Evolutionary conservation across 805 yeast species (phyloP).

Genomic region (Candida xyloterini): DNA sequence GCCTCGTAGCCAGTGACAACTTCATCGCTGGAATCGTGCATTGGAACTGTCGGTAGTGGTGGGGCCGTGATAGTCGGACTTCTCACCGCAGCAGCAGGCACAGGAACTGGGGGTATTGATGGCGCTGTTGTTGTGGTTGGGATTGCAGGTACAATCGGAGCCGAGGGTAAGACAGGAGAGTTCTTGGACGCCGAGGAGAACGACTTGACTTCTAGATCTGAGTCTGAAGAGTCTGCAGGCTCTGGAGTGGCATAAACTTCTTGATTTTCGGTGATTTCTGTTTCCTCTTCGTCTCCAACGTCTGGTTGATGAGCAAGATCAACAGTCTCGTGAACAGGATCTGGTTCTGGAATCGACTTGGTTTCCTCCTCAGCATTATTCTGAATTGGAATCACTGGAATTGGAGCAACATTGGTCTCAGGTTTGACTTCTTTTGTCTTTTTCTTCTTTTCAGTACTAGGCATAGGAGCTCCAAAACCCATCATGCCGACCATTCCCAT

Average conservation of each 20-base stretch:
- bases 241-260: background rate
- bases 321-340: slow-evolving; percentile 5
- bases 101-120: slow-evolving; percentile 17
- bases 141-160: background rate
- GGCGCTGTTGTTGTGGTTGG: slow-evolving; percentile 6
- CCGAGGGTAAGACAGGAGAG: background rate
- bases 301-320: slow-evolving; percentile 5
- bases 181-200: background rate
- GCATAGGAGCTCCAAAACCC: slow-evolving; percentile 44
- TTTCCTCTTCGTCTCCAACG: slow-evolving; percentile 7
- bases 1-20: slow-evolving; percentile 65
- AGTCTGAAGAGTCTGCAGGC: background rate
- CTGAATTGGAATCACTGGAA: slow-evolving; percentile 25
- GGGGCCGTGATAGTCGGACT: background rate
- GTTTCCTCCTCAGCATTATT: background rate
- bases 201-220: background rate
- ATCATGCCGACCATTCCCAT: slow-evolving; percentile 75
- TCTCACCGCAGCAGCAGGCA: slow-evolving; percentile 6
- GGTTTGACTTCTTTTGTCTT: slow-evolving; percentile 21
- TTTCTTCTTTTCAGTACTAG: slow-evolving; percentile 15
- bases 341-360: slow-evolving; percentile 3
- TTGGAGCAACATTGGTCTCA: slow-evolving; percentile 38
- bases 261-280: background rate
- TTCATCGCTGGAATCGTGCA: slow-evolving; percentile 17
- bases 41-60: slow-evolving; percentile 1